phyloP scores from a whole-genome alignment of 192 early-diverging fungal species.

The Dimargaris cristalligena region DNA sequence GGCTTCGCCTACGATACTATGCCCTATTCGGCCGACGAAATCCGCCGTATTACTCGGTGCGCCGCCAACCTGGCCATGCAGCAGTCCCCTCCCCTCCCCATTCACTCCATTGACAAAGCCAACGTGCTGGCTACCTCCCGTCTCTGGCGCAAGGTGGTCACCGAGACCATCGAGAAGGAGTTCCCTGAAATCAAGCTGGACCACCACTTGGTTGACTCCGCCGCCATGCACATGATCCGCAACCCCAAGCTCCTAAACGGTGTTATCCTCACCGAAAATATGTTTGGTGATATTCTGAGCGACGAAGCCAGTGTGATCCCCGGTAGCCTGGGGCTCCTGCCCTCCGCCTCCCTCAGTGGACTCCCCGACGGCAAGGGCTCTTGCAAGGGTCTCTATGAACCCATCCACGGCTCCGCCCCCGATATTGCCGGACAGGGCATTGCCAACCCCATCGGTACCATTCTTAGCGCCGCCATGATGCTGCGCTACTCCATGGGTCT shows the following conservation, averaged over 20 bases:
- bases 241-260: constrained; percentile 84
- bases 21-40: constrained; percentile 78
- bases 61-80: constrained; percentile 71
- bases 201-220: constrained; percentile 93
- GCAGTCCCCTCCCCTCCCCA: constrained; percentile 59
- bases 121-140: constrained; percentile 96
- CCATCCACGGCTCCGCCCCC: constrained; percentile 97
- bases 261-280: constrained; percentile 93
- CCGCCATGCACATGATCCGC: constrained; percentile 92
- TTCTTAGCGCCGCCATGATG: constrained; percentile 86
- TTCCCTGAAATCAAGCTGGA: constrained; percentile 74
- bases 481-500: constrained; percentile 87
- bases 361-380: constrained; percentile 55
- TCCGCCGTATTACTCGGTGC: constrained; percentile 89
- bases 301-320: constrained; percentile 95
- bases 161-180: constrained; percentile 71
- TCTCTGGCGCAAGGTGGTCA: constrained; percentile 89
- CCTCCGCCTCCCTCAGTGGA: constrained; percentile 76
- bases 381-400: constrained; percentile 86
- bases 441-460: constrained; percentile 96
- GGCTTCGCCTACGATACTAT: constrained; percentile 87
- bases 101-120: constrained; percentile 97
- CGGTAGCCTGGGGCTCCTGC: constrained; percentile 82
- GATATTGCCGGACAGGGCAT: constrained; percentile 96
- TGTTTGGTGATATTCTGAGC: constrained; percentile 98